A percentile compares a stretch with the other conserved stretches of the same genome.
phyloP scores from a whole-genome alignment of 169 alveolate genomes.

The Plasmodium vivax region DNA sequence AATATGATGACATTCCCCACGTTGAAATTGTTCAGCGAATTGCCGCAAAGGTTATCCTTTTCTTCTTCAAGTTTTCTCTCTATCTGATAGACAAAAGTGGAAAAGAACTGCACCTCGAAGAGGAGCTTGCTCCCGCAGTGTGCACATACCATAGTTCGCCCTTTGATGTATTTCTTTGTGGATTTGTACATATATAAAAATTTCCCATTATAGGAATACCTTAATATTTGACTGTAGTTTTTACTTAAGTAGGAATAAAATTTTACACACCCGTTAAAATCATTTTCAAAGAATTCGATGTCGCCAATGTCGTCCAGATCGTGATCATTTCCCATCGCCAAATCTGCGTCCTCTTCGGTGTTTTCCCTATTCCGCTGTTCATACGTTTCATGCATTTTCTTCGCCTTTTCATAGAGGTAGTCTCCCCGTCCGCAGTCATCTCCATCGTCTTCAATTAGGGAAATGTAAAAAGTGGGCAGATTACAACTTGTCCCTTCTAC shows the following conservation, averaged over 20 bases:
- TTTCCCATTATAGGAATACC: constrained; percentile 69
- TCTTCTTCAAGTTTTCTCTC: constrained; percentile 29
- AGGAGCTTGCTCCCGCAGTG: constrained; percentile 50
- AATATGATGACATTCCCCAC: constrained; percentile 69
- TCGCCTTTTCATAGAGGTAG: constrained; percentile 67
- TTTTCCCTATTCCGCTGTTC: constrained; percentile 28
- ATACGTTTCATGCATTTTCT: constrained; percentile 54
- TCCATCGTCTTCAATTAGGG: constrained; percentile 64
- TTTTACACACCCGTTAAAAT: constrained; percentile 73
- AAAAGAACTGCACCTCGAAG: constrained; percentile 59
- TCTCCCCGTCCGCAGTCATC: constrained; percentile 41
- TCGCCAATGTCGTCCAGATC: neutral
- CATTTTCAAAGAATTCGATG: constrained; percentile 60
- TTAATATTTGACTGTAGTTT: constrained; percentile 70
- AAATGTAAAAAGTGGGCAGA: constrained; percentile 35
- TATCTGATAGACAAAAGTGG: constrained; percentile 62
- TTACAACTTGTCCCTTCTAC: neutral
- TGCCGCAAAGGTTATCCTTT: neutral
- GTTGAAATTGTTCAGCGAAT: constrained; percentile 49
- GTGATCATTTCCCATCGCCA: constrained; percentile 8
- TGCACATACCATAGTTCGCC: constrained; percentile 4
- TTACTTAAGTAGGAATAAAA: constrained; percentile 64
- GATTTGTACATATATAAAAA: constrained; percentile 50
- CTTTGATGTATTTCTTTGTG: constrained; percentile 31
- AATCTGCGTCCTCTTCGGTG: constrained; percentile 11